Conservation (phyloP, 352 stramenopile genomes). For the Hyaloperonospora brassicae region DNA sequence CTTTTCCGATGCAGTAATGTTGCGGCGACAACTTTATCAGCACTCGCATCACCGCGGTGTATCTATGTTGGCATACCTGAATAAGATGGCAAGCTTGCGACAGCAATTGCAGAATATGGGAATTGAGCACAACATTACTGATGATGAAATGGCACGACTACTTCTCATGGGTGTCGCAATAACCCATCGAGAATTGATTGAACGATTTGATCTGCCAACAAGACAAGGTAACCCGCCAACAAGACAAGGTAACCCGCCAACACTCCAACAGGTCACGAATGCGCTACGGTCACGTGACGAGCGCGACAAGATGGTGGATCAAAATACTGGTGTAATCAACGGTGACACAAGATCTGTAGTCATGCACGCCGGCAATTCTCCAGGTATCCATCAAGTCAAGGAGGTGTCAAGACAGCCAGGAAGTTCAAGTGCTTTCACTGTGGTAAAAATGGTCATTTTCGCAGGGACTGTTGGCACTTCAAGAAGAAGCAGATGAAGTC, state of each 20-base stretch:
- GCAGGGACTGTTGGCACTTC: too few species aligned
- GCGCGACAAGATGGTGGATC: neutral
- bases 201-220: constrained; percentile 6
- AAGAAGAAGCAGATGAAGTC: too few species aligned
- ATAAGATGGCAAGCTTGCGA: neutral
- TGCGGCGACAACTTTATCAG: constrained; percentile 1
- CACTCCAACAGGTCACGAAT: neutral
- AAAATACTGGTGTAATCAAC: too few species aligned
- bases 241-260: constrained; percentile 1
- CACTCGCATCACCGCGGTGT: neutral
- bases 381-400: too few species aligned
- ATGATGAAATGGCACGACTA: constrained; percentile 3
- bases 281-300: constrained; percentile 1
- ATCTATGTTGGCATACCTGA: constrained; percentile 1
- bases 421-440: too few species aligned
- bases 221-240: constrained; percentile 2
- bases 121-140: neutral
- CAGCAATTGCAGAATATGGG: neutral
- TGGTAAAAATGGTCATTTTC: too few species aligned
- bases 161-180: constrained; percentile 1
- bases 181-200: constrained; percentile 1
- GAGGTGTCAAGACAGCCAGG: too few species aligned
- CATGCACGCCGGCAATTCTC: too few species aligned
- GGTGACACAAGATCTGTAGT: too few species aligned
- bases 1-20: constrained; percentile 2